Conservation (phyloP, 1,139 yeast genomes). For the Yamadazyma dendronema region DNA sequence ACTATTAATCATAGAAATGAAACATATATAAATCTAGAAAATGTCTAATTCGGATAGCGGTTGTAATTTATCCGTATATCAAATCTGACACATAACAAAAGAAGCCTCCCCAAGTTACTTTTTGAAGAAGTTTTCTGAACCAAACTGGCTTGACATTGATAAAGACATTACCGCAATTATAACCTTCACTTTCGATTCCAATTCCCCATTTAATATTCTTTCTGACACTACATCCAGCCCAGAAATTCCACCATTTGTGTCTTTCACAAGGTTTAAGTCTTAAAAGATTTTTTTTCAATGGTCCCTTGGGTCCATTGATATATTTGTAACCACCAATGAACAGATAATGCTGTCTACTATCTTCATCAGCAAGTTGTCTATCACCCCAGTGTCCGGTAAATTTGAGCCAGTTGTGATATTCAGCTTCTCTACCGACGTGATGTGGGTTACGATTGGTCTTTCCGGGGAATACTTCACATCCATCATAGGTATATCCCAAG, state of each 20-base stretch:
- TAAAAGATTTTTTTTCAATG: conserved; percentile 70
- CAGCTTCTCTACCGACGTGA: conserved; percentile 54
- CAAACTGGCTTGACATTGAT: conserved; percentile 49
- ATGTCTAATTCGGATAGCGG: too few species aligned
- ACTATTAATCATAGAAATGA: neutral
- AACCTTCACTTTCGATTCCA: conserved; percentile 85
- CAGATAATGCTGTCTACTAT: conserved; percentile 76
- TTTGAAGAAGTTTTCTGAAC: conserved; percentile 47
- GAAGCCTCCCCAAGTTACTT: conserved; percentile 70
- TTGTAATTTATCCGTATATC: conserved; percentile 54
- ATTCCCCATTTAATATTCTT: conserved; percentile 75
- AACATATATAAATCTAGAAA: neutral
- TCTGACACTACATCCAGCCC: conserved; percentile 78
- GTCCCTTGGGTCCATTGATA: conserved; percentile 92
- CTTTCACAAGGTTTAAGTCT: conserved; percentile 77
- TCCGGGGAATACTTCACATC: conserved; percentile 42
- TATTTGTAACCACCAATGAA: conserved; percentile 85
- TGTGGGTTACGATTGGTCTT: conserved; percentile 40
- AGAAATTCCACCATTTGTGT: conserved; percentile 80
- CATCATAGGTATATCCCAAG: conserved; percentile 78
- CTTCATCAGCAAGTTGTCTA: conserved; percentile 58
- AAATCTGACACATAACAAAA: conserved; percentile 60
- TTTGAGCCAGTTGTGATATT: conserved; percentile 75
- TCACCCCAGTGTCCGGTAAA: conserved; percentile 95
- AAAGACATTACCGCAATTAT: conserved; percentile 62